A percentile compares a stretch with the other conserved stretches of the same genome.
Evolutionary conservation across 2,329 filamentous ascomycete genomes (phyloP).

Genomic region (Monilinia aucupariae): DNA sequence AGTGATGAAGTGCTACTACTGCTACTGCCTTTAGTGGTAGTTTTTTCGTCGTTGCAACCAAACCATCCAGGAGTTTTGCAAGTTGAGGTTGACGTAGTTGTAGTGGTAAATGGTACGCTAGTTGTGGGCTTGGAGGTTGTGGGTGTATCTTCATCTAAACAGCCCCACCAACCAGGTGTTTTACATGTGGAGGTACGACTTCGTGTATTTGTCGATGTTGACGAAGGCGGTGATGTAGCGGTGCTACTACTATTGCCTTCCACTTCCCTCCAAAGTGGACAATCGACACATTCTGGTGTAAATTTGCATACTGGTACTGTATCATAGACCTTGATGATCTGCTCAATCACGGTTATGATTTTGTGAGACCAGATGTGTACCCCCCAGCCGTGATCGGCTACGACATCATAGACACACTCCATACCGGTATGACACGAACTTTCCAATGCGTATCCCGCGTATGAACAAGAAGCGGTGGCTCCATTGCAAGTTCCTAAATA

Average conservation of each 20-base stretch:
- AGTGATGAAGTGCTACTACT: slow-evolving; percentile 28
- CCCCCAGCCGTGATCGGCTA: slow-evolving; percentile 85
- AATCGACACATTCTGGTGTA: slow-evolving; percentile 81
- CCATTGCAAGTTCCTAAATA: slow-evolving; percentile 93
- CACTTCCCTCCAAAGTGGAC: slow-evolving; percentile 80
- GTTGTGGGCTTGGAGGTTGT: slow-evolving; percentile 28
- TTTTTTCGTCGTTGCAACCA: slow-evolving; percentile 45
- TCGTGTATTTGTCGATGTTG: slow-evolving; percentile 47
- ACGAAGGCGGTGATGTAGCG: slow-evolving; percentile 53
- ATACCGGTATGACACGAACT: slow-evolving; percentile 84
- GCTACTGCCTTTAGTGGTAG: slow-evolving; percentile 37
- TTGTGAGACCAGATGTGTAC: slow-evolving; percentile 88
- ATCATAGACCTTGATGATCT: slow-evolving; percentile 81
- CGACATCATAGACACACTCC: slow-evolving; percentile 88
- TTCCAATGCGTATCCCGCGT: slow-evolving; percentile 86
- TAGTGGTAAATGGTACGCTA: slow-evolving; percentile 23
- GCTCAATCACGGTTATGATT: slow-evolving; percentile 80
- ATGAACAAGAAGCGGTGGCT: slow-evolving; percentile 85
- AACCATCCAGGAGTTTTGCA: slow-evolving; percentile 45
- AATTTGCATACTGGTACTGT: slow-evolving; percentile 68
- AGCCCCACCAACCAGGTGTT: slow-evolving; percentile 76
- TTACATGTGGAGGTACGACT: slow-evolving; percentile 81
- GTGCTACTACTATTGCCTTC: slow-evolving; percentile 70
- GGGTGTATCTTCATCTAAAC: slow-evolving; percentile 41
- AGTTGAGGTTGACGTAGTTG: slow-evolving; percentile 32